These are phyloP conservation scores for Magnaporthales sp. DNA, from an alignment of 2,329 filamentous ascomycete species.

Conservation along the genomic window DNA sequence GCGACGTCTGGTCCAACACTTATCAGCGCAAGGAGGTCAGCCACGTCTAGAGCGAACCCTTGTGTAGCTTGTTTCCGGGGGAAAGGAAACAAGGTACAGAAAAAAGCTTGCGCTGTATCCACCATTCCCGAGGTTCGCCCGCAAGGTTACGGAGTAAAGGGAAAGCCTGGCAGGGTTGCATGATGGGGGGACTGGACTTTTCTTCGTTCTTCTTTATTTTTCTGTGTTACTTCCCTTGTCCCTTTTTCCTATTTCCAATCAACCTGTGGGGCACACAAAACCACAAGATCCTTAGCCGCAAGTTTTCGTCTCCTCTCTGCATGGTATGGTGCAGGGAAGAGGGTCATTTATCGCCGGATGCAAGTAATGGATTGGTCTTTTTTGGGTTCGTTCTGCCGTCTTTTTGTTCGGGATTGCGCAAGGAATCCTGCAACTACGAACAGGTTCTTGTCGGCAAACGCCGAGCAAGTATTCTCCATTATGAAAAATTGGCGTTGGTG, in stretches of 20 bases:
- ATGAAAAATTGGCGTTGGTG: not conserved
- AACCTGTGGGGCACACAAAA: not conserved
- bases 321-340: not conserved
- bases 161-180: not conserved
- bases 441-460: not conserved
- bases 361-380: not conserved
- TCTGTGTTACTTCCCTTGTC: not conserved
- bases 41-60: not conserved
- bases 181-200: not conserved
- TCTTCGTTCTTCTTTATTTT: not conserved
- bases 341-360: not conserved
- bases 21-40: constrained; percentile 11
- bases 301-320: not conserved
- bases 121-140: not conserved
- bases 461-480: not conserved
- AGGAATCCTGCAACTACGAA: not conserved
- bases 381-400: not conserved
- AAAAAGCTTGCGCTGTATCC: not conserved
- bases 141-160: not conserved
- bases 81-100: not conserved
- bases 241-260: not conserved
- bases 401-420: not conserved
- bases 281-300: not conserved
- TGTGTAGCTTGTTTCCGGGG: not conserved
- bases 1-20: constrained; percentile 23